Conservation (phyloP, 192 early-diverging fungal genomes). For the Backusella liffmaniae region DNA sequence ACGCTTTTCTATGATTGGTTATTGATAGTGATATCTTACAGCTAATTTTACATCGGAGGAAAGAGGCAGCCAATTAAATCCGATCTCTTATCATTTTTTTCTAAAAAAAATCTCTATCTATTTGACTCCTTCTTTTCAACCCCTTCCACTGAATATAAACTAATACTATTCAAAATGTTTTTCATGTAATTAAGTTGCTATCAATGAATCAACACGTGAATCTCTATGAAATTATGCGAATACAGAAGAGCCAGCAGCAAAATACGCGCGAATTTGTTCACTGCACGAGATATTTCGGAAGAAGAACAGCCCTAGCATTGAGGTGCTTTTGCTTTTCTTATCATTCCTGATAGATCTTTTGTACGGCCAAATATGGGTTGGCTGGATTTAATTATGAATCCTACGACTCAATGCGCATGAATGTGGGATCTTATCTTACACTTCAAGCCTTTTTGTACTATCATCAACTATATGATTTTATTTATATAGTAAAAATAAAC, state of each 20-base stretch:
- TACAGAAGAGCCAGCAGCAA: not conserved
- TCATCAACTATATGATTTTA: not conserved
- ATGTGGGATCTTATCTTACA: not conserved
- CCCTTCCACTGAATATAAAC: not conserved
- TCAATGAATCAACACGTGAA: not conserved
- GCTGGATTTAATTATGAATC: not conserved
- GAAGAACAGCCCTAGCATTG: not conserved
- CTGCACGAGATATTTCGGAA: not conserved
- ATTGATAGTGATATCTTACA: conserved; percentile 9
- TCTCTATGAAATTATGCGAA: not conserved
- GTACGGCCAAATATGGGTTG: not conserved
- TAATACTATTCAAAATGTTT: not conserved
- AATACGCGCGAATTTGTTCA: not conserved
- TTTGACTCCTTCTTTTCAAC: conserved; percentile 1
- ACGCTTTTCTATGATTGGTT: conserved; percentile 13
- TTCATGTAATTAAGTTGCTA: not conserved
- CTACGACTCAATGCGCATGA: not conserved
- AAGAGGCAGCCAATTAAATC: not conserved
- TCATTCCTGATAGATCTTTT: conserved; percentile 3
- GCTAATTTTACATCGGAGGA: conserved; percentile 5
- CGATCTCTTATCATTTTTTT: conserved; percentile 8
- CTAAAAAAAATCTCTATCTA: not conserved
- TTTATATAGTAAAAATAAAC: conserved; percentile 1
- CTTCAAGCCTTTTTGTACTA: not conserved
- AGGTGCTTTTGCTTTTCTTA: not conserved